Conservation (phyloP, 1,284 basidiomycete species). For the Waitea zeae region DNA sequence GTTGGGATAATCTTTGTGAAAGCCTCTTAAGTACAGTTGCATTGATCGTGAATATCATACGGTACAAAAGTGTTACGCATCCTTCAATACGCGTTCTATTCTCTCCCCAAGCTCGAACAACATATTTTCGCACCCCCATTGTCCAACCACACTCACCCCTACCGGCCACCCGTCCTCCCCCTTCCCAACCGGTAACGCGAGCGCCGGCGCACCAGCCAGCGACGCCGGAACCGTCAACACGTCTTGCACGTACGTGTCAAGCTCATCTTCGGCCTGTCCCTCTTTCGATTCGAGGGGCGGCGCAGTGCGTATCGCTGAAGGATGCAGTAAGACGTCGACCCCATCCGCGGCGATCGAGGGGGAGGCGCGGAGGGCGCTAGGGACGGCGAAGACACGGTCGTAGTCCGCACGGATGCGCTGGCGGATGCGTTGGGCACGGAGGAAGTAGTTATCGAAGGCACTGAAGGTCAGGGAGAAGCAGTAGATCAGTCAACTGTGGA, state of each 20-base stretch:
- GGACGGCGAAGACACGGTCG: conserved; percentile 42
- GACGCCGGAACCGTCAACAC: conserved; percentile 86
- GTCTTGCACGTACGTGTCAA: conserved; percentile 75
- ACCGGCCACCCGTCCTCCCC: conserved; percentile 65
- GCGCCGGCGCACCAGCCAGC: conserved; percentile 73
- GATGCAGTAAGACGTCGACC: conserved; percentile 76
- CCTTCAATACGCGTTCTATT: too few relatives aligned
- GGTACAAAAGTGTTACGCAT: too few relatives aligned
- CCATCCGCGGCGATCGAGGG: conserved; percentile 12
- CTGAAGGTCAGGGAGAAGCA: conserved; percentile 19
- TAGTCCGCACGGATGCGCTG: conserved; percentile 62
- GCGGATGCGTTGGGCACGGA: conserved; percentile 79
- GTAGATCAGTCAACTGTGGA: conserved; percentile 3
- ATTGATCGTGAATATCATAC: too few relatives aligned
- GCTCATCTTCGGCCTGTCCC: conserved; percentile 9
- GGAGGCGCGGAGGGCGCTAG: conserved; percentile 22
- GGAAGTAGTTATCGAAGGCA: conserved; percentile 92
- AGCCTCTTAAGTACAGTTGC: too few relatives aligned
- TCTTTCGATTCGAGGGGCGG: conserved; percentile 26
- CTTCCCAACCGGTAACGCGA: conserved; percentile 50
- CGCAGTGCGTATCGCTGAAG: conserved; percentile 68
- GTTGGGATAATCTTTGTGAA: too few relatives aligned
- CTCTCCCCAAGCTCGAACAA: conserved; percentile 38
- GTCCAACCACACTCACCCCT: conserved; percentile 72
- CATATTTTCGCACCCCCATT: conserved; percentile 75